Base-by-base conservation (phyloP, 2,329 filamentous ascomycete species). In the Dactylellina haptotyla region DNA sequence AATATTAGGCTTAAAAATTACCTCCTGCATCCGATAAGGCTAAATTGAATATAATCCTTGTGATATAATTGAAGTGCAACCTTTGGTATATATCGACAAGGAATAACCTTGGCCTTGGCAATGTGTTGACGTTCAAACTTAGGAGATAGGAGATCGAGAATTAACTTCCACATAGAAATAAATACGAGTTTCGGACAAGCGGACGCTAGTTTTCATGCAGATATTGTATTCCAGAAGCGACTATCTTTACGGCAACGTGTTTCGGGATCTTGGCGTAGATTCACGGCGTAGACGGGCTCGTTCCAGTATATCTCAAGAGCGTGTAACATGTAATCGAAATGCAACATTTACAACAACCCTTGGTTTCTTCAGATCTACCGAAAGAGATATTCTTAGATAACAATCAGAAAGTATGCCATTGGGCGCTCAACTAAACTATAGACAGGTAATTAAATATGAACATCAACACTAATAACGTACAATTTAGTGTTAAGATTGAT, bases 41-140 rank as follows among this genome's bases (percentile, higher is more conserved):
- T 67, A 67, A 67, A 67, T 66, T 53, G 50, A 66, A 66, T 51
- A 59, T 57, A 66, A 48, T 50, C 16, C 9, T 32, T 39, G 4
- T 32, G 32, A 30, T 18, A 28, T 54, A 32, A 26, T 43, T 45
- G 34, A 46, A 46, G 18, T 34, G n/a, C n/a, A n/a, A n/a, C n/a
- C n/a, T n/a, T n/a, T n/a, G n/a, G n/a, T n/a, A n/a, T n/a, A n/a
- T n/a, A n/a, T n/a, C n/a, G n/a, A n/a, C n/a, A n/a, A 20, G n/a
- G 34, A 23, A 26, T 8, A 28, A 64, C 39, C 34, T 54, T 18
- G 51, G n/a, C n/a, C n/a, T n/a, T 37, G n/a, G 50, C 46, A 45
- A 53, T 54, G 50, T 41, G 51, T 65, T 57, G 62, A 45, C 2
- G 41, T 45, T 20, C 4, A 45, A 10, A 45, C 9, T 30, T 12